Evolutionary conservation across 2,329 filamentous ascomycete genomes (phyloP).

Genomic region (Botrytis galanthina): DNA sequence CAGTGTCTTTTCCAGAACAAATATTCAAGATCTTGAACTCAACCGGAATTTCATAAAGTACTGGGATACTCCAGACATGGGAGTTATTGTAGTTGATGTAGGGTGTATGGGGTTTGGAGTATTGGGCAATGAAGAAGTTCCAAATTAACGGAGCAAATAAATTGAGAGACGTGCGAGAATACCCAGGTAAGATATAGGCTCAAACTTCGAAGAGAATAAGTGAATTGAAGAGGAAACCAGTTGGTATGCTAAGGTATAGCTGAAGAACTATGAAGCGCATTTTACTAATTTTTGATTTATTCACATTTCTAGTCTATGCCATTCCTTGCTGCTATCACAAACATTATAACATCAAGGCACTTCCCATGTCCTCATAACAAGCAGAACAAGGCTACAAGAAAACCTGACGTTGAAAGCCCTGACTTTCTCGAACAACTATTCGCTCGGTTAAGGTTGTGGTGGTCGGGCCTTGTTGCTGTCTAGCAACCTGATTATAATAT

Average conservation of each 20-base stretch:
- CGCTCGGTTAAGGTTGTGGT: conserved; percentile 3
- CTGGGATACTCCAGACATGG: neutral
- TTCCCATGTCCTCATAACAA: neutral
- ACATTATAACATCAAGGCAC: neutral
- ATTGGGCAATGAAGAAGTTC: neutral
- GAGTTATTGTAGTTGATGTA: neutral
- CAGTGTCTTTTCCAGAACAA: too few species aligned
- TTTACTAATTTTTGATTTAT: neutral
- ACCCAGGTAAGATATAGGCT: neutral
- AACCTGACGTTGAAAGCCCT: neutral
- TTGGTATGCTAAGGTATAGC: neutral
- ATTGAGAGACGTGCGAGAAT: neutral
- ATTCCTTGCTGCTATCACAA: neutral
- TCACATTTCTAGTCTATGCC: neutral
- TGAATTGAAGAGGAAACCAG: too few species aligned
- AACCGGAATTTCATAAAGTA: neutral
- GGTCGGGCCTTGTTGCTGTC: conserved; percentile 4
- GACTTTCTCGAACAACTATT: neutral
- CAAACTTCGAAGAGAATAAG: neutral
- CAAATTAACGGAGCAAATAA: neutral
- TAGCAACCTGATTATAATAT: neutral
- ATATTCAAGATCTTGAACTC: neutral
- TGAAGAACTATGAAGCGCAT: neutral
- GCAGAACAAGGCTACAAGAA: neutral
- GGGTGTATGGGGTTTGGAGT: neutral